These are phyloP conservation scores for Quercus alba DNA, from an alignment of 306 rosid species.

Conservation along the genomic window DNA sequence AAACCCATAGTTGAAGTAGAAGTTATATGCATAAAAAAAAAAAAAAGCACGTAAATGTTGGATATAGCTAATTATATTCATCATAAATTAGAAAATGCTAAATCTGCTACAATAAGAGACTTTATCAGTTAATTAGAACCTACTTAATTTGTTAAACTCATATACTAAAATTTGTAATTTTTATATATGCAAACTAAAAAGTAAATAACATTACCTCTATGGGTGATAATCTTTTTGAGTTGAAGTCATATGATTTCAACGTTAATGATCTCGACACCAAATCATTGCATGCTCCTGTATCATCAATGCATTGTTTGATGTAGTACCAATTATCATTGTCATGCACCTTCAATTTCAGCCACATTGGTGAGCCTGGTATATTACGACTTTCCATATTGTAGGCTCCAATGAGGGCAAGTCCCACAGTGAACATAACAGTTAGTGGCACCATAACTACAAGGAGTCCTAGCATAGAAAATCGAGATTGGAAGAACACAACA, in stretches of 20 bases:
- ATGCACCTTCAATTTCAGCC: slow-evolving; percentile 21
- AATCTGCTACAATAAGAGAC: too few species aligned
- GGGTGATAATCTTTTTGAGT: slow-evolving; percentile 1
- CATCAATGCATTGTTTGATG: slow-evolving; percentile 22
- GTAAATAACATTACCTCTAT: slow-evolving; percentile 20
- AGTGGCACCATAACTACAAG: slow-evolving; percentile 16
- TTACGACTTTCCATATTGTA: slow-evolving; percentile 14
- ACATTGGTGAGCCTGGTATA: slow-evolving; percentile 29
- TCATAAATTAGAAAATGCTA: not conserved
- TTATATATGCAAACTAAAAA: not conserved
- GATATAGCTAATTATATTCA: not conserved
- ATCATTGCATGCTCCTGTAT: slow-evolving; percentile 18
- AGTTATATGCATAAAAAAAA: too few species aligned
- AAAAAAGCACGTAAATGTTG: not conserved
- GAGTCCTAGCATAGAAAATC: slow-evolving; percentile 23
- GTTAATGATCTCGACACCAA: slow-evolving; percentile 4
- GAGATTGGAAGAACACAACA: slow-evolving; percentile 4
- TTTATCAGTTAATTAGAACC: too few species aligned
- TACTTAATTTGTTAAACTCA: too few species aligned
- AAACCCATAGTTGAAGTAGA: not conserved
- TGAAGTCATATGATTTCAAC: slow-evolving; percentile 21
- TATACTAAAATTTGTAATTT: too few species aligned
- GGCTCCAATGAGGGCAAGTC: slow-evolving; percentile 24
- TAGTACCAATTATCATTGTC: slow-evolving; percentile 8
- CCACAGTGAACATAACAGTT: slow-evolving; percentile 17